phyloP scores from a whole-genome alignment of 202 grass and related monocot genomes.

The Thinopyrum obtusiflorum region DNA sequence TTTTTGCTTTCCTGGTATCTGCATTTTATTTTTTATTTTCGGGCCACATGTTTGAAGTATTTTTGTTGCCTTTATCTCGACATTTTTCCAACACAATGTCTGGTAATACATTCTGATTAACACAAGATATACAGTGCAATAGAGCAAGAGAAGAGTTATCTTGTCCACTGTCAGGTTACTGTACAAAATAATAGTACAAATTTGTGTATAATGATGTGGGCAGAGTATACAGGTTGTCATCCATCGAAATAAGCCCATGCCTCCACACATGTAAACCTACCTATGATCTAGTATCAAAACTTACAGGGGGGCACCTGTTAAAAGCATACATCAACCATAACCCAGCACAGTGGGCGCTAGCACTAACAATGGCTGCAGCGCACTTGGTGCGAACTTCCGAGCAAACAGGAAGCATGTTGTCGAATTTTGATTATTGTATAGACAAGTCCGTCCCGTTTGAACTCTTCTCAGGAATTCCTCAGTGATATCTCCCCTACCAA shows the following conservation, averaged over 20 bases:
- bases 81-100: neutral
- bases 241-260: constrained; percentile 14
- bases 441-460: constrained; percentile 50
- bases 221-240: constrained; percentile 10
- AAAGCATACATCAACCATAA: constrained; percentile 44
- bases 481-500: constrained; percentile 63
- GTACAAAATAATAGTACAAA: constrained; percentile 36
- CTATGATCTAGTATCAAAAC: constrained; percentile 41
- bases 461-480: constrained; percentile 73
- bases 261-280: constrained; percentile 32
- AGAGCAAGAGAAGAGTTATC: constrained; percentile 18
- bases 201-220: constrained; percentile 34
- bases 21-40: neutral
- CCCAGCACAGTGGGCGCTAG: constrained; percentile 54
- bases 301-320: constrained; percentile 19
- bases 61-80: neutral
- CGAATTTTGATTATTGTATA: constrained; percentile 63
- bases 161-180: constrained; percentile 28
- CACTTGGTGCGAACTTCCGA: constrained; percentile 78
- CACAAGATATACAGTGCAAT: constrained; percentile 4
- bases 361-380: constrained; percentile 71
- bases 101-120: neutral
- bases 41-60: neutral
- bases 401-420: constrained; percentile 74
- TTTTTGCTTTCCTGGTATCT: too few species aligned